Evolutionary conservation across 2,329 filamentous ascomycete genomes (phyloP), one percentile per base, ranked within the genome.

Genomic region (Knufia fluminis): DNA sequence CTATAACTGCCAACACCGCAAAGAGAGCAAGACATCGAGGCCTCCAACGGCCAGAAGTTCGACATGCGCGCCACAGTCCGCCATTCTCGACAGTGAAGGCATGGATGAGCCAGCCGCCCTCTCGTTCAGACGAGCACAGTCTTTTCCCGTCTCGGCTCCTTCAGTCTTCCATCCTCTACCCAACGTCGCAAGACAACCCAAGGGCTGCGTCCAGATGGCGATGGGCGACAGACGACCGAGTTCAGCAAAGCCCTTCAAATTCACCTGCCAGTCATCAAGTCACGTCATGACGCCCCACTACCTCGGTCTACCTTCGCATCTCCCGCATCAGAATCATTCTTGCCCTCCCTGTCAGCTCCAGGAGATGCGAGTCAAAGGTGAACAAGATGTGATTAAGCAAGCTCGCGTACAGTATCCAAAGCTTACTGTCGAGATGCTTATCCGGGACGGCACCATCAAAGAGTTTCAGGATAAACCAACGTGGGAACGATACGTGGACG

Each of bases 291-390:
- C 54, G 3, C 52, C 54, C 26, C 55, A 58, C 46, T 59, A 59
- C 44, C 51, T 54, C 53, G 50, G 36, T 28, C 43, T 59, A 23
- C 57, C 57, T 9, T 49, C 43, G n/a, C 53, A 54, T 39, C 49
- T 59, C 8, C 54, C 57, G 32, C 57, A 59, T 44, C 57, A 59
- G 39, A 46, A 57, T 47, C 57, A 59, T 43, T 48, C 50, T 22
- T 59, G 57, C 45, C 57, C 57, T 16, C 56, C 56, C 8, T 59
- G 57, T 41, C 57, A 59, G 45, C 33, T 59, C 9, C 53, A 57
- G 36, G 52, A 55, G 16, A 39, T 48, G 10, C 48, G 55, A 4
- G 33, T 51, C 19, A 46, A 51, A 12, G 43, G 51, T 7, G 56
- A 57, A 26, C 42, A 48, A 22, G 56, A 58, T 8, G 55, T 51